phyloP scores from a whole-genome alignment of 352 stramenopile species.

The Ophiocytium majus region DNA sequence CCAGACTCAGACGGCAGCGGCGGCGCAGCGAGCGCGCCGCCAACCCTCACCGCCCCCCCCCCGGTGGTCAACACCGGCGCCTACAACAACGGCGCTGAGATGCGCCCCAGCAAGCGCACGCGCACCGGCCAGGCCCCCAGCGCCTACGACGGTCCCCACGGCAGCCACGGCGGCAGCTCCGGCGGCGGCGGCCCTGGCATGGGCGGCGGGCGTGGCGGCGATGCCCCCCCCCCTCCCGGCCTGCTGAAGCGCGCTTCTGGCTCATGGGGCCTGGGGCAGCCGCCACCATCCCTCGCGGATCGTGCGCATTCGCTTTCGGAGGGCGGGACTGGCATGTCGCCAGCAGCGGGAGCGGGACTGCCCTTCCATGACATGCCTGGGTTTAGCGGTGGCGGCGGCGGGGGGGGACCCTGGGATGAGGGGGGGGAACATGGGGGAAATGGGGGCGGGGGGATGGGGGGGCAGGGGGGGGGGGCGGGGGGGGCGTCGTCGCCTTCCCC shows the following conservation, averaged over 20 bases:
- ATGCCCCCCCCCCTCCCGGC: neutral
- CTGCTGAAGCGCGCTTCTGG: neutral
- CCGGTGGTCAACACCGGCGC: neutral
- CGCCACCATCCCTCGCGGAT: too few species aligned
- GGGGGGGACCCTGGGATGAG: slow-evolving; percentile 4
- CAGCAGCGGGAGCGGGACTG: neutral
- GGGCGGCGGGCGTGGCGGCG: too few species aligned
- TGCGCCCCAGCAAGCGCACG: neutral
- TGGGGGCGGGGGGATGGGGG: neutral
- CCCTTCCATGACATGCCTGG: neutral
- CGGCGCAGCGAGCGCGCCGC: neutral
- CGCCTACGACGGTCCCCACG: neutral
- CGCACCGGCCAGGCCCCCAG: neutral
- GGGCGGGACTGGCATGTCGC: too few species aligned
- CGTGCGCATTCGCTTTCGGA: too few species aligned
- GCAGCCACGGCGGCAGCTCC: neutral
- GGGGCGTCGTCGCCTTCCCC: neutral
- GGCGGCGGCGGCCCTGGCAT: too few species aligned
- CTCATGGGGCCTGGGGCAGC: neutral
- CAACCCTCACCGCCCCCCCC: too few species aligned
- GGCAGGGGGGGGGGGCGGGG: neutral
- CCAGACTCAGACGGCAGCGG: neutral
- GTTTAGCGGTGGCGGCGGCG: neutral
- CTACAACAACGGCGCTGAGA: neutral
- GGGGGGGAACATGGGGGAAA: neutral